These are phyloP conservation scores for Phytophthora uliginosa DNA, from an alignment of 352 stramenopile species.

Conservation along the genomic window DNA sequence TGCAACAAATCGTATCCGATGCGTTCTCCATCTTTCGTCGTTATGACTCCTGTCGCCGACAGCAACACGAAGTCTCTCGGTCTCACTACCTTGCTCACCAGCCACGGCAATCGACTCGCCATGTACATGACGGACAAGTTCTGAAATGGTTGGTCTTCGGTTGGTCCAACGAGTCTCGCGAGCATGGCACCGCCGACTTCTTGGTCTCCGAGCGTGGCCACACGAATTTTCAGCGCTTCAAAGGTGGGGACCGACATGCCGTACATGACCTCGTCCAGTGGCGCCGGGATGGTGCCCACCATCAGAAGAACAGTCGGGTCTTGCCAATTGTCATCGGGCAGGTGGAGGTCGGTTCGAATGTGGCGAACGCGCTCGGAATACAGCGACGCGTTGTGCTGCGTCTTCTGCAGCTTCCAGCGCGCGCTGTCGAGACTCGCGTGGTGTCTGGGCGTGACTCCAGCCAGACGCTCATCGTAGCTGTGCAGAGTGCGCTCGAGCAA, in stretches of 20 bases:
- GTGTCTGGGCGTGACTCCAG: constrained; percentile 26
- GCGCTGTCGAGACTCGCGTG: constrained; percentile 43
- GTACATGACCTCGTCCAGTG: constrained; percentile 76
- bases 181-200: constrained; percentile 57
- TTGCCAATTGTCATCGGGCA: constrained; percentile 42
- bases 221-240: constrained; percentile 48
- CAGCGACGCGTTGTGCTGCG: constrained; percentile 41
- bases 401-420: constrained; percentile 49
- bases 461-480: constrained; percentile 46
- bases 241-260: constrained; percentile 53
- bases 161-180: constrained; percentile 57
- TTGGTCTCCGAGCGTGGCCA: constrained; percentile 33
- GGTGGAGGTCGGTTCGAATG: constrained; percentile 34
- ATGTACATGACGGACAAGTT: constrained; percentile 64
- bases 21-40: constrained; percentile 43
- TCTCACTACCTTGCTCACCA: constrained; percentile 51
- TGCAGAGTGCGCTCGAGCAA: constrained; percentile 47
- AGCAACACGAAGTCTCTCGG: constrained; percentile 57
- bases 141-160: constrained; percentile 47
- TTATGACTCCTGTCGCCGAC: constrained; percentile 51
- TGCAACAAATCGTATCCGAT: constrained; percentile 70
- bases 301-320: constrained; percentile 48
- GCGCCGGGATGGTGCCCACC: constrained; percentile 49
- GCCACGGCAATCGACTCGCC: constrained; percentile 43
- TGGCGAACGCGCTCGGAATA: constrained; percentile 43